Base-by-base conservation (phyloP, 179 eudicot species). In the Beta corolliflora region DNA sequence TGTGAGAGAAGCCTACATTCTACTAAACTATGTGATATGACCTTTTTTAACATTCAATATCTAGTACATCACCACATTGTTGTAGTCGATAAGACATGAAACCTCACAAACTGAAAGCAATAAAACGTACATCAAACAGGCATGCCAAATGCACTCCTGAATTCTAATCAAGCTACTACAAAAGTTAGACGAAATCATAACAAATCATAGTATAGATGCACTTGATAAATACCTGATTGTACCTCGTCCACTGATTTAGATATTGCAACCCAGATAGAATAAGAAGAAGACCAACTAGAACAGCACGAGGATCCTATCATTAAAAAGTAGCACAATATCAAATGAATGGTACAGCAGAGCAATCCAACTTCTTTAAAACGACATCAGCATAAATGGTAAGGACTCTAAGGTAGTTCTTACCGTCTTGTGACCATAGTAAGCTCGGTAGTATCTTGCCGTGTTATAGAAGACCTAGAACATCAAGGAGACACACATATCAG, bases 201-300 rank as follows among this genome's bases (percentile, higher is more conserved):
- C 29, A 25, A 25, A 25, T 0, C 29, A 25, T 25, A 25, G 29
- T 25, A 25, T 1, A 25, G 29, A 25, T 25, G 29, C 29, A 78
- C 19, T 21, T 15, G 61, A 68, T 25, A 13, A 64, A 79, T 94
- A 95, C 99, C 99, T 93, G 99, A 50, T 90, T 90, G 92, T 94
- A 96, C 93, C 92, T 91, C 86, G 99, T 91, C 98, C 95, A 94
- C 87, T 96, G 98, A 81, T 96, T 96, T 31, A 96, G 87, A 85
- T 94, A 96, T 79, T 96, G 99, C 83, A 96, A 87, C 79, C 90
- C 98, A 70, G 99, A 94, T 21, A 96, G 92, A 81, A 94, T 84
- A 79, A 94, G 77, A 83, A 96, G 91, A 87, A 96, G 97, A 79
- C 99, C 97, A 82, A 96, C 89, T 31, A 96, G 91, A 80, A 96